These are phyloP conservation scores for Collybia nuda DNA, from an alignment of 768 basidiomycete species.

Conservation along the genomic window DNA sequence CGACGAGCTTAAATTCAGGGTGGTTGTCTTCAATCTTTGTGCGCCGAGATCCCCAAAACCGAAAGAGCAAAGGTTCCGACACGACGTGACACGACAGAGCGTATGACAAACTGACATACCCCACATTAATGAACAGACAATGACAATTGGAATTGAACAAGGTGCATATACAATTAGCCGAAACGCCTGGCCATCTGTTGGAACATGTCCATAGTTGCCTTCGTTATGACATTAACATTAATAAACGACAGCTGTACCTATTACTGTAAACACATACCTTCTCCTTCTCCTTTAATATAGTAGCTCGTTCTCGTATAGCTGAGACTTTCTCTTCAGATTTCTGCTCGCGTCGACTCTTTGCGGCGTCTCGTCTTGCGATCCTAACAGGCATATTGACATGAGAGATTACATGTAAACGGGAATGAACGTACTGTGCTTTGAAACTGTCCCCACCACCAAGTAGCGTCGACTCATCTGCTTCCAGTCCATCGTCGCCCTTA, in stretches of 20 bases:
- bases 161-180: slow-evolving; percentile 44
- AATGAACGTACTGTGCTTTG: slow-evolving; percentile 60
- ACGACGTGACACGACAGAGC: background rate
- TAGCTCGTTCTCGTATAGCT: slow-evolving; percentile 58
- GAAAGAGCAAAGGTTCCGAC: background rate
- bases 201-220: slow-evolving; percentile 96
- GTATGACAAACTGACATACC: slow-evolving; percentile 12
- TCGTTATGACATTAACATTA: background rate
- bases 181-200: slow-evolving; percentile 89
- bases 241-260: background rate
- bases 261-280: slow-evolving; percentile 32
- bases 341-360: slow-evolving; percentile 54
- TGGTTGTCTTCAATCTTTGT: slow-evolving; percentile 21
- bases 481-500: slow-evolving; percentile 74
- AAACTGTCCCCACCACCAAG: slow-evolving; percentile 87
- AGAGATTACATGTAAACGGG: background rate
- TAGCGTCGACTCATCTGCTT: slow-evolving; percentile 75
- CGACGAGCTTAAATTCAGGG: slow-evolving; percentile 9
- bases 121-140: background rate
- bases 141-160: background rate
- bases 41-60: slow-evolving; percentile 11
- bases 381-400: slow-evolving; percentile 35
- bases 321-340: slow-evolving; percentile 48
- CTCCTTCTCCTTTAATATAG: slow-evolving; percentile 73
- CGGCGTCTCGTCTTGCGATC: slow-evolving; percentile 72